Percentiles rank a stretch among this genome's conserved stretches.
Conservation (phyloP, 2,329 filamentous ascomycete species). For the Fusarium coicis region DNA sequence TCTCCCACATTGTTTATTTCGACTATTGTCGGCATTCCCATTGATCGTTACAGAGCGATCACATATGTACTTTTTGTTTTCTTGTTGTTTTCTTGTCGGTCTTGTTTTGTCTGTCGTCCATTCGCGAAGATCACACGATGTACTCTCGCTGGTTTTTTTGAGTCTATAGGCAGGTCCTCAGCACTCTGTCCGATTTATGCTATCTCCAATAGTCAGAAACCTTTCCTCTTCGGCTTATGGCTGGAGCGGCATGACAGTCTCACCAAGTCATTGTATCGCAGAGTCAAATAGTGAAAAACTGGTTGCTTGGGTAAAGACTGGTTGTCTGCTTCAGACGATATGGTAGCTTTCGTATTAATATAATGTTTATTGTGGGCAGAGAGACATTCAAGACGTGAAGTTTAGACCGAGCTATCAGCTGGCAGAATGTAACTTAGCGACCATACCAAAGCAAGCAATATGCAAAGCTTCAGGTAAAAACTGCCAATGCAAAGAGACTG, state of each 20-base stretch:
- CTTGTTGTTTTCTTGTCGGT: background rate
- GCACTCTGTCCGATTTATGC: background rate
- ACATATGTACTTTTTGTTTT: background rate
- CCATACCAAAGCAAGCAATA: background rate
- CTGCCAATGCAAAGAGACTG: background rate
- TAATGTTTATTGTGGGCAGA: background rate
- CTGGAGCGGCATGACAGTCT: background rate
- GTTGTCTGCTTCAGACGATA: background rate
- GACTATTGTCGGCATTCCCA: background rate
- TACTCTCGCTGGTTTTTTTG: background rate
- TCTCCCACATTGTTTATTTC: background rate
- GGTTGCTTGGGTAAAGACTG: background rate
- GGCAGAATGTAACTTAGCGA: background rate
- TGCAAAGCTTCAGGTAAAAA: background rate
- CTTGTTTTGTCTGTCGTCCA: background rate
- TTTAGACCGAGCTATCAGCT: background rate
- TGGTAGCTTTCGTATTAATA: background rate
- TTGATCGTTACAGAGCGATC: too few relatives aligned
- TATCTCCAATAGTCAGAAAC: background rate
- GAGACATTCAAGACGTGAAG: accelerated
- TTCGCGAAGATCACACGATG: background rate
- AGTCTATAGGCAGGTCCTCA: background rate
- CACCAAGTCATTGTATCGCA: background rate
- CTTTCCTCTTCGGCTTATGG: background rate
- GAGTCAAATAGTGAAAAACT: background rate